phyloP scores from a whole-genome alignment of 805 yeast genomes.

The Vanderwaltozyma verrucispora region DNA sequence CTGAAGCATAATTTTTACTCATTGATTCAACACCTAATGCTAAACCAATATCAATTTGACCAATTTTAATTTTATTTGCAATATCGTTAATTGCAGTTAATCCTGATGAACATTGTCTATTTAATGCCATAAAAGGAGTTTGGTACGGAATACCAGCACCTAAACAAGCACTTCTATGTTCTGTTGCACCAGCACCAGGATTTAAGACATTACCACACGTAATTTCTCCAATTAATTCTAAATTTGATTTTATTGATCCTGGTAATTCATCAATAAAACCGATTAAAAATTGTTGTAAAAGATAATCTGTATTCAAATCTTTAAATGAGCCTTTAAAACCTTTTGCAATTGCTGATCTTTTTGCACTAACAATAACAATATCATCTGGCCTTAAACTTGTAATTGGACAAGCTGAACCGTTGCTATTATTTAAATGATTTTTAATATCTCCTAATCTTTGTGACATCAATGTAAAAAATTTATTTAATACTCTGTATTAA shows the following conservation, averaged over 20 bases:
- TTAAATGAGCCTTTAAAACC: conserved; percentile 83
- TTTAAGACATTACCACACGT: conserved; percentile 88
- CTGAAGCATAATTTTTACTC: conserved; percentile 81
- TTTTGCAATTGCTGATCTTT: conserved; percentile 81
- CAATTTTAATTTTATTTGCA: conserved; percentile 76
- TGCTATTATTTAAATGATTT: conserved; percentile 17
- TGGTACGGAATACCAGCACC: conserved; percentile 85
- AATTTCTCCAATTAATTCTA: conserved; percentile 66
- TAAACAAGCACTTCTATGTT: conserved; percentile 83
- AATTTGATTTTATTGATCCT: conserved; percentile 34
- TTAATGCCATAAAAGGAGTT: conserved; percentile 70
- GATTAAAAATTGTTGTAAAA: conserved; percentile 53
- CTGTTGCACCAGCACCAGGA: conserved; percentile 89
- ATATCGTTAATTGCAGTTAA: conserved; percentile 82
- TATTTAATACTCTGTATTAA: neutral
- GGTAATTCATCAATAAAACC: conserved; percentile 47
- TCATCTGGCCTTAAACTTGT: conserved; percentile 56
- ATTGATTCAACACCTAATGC: conserved; percentile 93
- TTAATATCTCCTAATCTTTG: conserved; percentile 23
- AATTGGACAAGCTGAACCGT: conserved; percentile 2
- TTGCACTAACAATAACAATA: conserved; percentile 82
- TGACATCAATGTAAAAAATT: conserved; percentile 12
- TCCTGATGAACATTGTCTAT: conserved; percentile 94
- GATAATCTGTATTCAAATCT: conserved; percentile 72
- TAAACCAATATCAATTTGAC: conserved; percentile 85